Percentiles rank a stretch among this genome's conserved stretches.
phyloP scores from a whole-genome alignment of 495 filamentous ascomycete genomes.

The Aspergillus sparsus region DNA sequence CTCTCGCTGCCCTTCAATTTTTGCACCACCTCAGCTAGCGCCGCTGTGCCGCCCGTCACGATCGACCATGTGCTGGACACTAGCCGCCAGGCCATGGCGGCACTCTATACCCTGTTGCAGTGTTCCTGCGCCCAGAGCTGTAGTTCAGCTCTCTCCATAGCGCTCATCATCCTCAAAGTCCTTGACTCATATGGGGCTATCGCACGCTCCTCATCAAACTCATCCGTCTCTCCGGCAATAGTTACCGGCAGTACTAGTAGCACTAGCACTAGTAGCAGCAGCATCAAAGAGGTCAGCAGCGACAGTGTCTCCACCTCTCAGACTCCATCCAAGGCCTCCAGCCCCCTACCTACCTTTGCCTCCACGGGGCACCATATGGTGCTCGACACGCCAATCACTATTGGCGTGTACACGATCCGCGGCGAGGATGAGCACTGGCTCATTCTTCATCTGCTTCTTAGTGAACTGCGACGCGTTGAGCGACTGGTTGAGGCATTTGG shows the following conservation, averaged over 20 bases:
- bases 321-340: too few relatives aligned
- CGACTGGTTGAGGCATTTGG: neutral
- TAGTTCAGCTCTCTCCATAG: neutral
- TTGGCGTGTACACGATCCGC: neutral
- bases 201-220: neutral
- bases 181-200: neutral
- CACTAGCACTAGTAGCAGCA: neutral
- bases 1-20: neutral
- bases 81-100: neutral
- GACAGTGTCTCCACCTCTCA: too few relatives aligned
- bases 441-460: neutral
- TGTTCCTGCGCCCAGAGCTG: neutral
- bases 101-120: neutral
- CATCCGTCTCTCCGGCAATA: neutral
- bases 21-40: neutral
- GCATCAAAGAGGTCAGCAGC: too few relatives aligned
- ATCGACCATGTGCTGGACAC: neutral
- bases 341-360: neutral
- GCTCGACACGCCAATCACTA: neutral
- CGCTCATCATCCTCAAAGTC: neutral
- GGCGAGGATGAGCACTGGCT: neutral
- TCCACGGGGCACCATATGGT: neutral
- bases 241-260: neutral
- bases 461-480: neutral
- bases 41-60: neutral